Evolutionary conservation across 352 stramenopile genomes (phyloP), one percentile per base, ranked within the genome.

Genomic region (Globisporangium middletonii): DNA sequence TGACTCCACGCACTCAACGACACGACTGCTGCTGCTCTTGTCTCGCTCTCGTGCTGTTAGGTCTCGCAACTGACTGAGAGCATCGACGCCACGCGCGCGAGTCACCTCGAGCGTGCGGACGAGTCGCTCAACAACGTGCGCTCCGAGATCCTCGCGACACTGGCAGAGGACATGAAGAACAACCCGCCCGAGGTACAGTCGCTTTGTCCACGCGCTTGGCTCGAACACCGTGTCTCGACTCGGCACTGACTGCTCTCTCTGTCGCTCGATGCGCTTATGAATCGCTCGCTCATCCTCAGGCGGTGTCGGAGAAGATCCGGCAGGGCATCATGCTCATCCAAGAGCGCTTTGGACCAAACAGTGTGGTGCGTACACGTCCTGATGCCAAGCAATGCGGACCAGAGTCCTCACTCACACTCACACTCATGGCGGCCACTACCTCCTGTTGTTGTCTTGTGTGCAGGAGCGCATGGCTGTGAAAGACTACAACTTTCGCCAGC

Each of bases 401-500:
- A 23, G 23, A 23, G 23, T 23, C 23, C 23, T 23, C 23, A 23
- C 23, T 23, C 23, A 23, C 23, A 23, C 23, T 23, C 23, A 23
- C 23, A 23, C 23, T 23, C 23, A 23, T 23, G 23, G 23, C 23
- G 23, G 23, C 23, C 23, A 23, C 23, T 23, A 23, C 23, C 23
- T 23, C 23, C 23, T 23, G 23, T 23, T 23, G 23, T 23, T 35
- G 2, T 18, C 0, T 7, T 44, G 18, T 42, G 9, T 46, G 12
- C 23, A 88, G 75, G 81, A 95, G 67, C 80, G 86, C n/a, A 67
- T 83, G 26, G 84, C 83, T 18, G 79, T 95, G 12, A 92, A 94
- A 57, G 84, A 95, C 59, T 95, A 94, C 69, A 92, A 95, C 65
- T 95, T 95, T 50, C 84, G 83, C 12, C 83, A 94, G 59, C 80